These are phyloP conservation scores for Helianthus annuus DNA, from an alignment of 129 eudicot species.

Conservation along the genomic window DNA sequence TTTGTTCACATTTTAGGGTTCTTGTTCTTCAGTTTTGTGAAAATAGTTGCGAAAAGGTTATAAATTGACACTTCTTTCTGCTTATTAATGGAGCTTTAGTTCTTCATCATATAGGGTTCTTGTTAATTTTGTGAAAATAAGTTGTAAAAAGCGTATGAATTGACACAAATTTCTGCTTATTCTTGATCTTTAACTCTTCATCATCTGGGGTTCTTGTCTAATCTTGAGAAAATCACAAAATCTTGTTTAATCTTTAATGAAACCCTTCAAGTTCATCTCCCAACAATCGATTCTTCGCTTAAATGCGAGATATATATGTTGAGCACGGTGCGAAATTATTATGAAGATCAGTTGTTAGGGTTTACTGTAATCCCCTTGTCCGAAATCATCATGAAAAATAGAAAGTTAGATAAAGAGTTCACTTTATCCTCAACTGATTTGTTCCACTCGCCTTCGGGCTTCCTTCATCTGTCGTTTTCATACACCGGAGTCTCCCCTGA, in stretches of 20 bases:
- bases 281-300: conserved; percentile 62
- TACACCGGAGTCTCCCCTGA: conserved; percentile 78
- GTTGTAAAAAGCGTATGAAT: too few species aligned
- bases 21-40: too few species aligned
- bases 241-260: conserved; percentile 77
- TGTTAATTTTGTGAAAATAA: too few species aligned
- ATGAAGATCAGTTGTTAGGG: conserved; percentile 92
- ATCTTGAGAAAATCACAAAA: conserved; percentile 32
- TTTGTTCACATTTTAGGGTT: too few species aligned
- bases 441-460: conserved; percentile 95
- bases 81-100: too few species aligned
- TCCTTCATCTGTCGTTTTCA: conserved; percentile 72
- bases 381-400: conserved; percentile 56
- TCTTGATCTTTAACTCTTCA: too few species aligned
- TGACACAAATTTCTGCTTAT: too few species aligned
- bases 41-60: too few species aligned
- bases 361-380: conserved; percentile 88
- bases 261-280: conserved; percentile 53
- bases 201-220: background rate
- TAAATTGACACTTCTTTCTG: too few species aligned
- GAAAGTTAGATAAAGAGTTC: conserved; percentile 80
- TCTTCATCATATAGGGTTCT: too few species aligned
- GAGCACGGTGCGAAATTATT: conserved; percentile 88
- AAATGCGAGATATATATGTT: conserved; percentile 97
- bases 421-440: conserved; percentile 94